Evolutionary conservation across 108 stramenopile species (phyloP).

Genomic region (Asterionellopsis glacialis): DNA sequence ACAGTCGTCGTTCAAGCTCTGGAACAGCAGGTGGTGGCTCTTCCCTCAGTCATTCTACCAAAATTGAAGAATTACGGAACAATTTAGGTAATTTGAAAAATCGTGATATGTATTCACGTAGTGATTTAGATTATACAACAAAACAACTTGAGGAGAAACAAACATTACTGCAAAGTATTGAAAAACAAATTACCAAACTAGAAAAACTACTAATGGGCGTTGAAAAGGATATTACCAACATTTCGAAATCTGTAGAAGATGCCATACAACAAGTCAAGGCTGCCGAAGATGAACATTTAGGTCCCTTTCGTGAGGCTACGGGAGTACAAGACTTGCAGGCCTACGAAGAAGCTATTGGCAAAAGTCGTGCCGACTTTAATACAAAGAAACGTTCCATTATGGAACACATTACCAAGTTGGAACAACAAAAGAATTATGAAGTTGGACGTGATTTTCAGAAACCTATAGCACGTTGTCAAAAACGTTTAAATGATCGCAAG

Average conservation of each 20-base stretch:
- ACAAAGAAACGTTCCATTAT: constrained; percentile 59
- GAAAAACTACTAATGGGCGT: constrained; percentile 33
- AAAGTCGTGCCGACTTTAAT: constrained; percentile 76
- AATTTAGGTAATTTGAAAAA: constrained; percentile 63
- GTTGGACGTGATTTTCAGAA: constrained; percentile 34
- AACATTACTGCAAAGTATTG: constrained; percentile 42
- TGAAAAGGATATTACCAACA: constrained; percentile 48
- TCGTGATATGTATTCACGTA: constrained; percentile 66
- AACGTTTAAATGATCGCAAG: constrained; percentile 48
- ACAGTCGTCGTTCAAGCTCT: too few relatives aligned
- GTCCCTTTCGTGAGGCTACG: constrained; percentile 73
- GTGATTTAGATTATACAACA: constrained; percentile 70
- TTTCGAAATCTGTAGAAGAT: constrained; percentile 34
- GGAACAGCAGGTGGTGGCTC: not conserved
- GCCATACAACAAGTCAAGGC: constrained; percentile 51
- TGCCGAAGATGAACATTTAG: constrained; percentile 76
- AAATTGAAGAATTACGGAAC: constrained; percentile 73
- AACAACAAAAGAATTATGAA: constrained; percentile 57
- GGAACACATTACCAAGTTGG: constrained; percentile 72
- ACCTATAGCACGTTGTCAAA: constrained; percentile 27
- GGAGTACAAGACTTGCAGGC: constrained; percentile 78
- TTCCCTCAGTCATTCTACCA: constrained; percentile 22
- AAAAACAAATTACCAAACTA: constrained; percentile 41
- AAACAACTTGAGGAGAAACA: constrained; percentile 71
- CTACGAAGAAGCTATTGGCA: constrained; percentile 80